Evolutionary conservation across 1,284 basidiomycete species (phyloP).

Genomic region (Leccinum pachyderme): DNA sequence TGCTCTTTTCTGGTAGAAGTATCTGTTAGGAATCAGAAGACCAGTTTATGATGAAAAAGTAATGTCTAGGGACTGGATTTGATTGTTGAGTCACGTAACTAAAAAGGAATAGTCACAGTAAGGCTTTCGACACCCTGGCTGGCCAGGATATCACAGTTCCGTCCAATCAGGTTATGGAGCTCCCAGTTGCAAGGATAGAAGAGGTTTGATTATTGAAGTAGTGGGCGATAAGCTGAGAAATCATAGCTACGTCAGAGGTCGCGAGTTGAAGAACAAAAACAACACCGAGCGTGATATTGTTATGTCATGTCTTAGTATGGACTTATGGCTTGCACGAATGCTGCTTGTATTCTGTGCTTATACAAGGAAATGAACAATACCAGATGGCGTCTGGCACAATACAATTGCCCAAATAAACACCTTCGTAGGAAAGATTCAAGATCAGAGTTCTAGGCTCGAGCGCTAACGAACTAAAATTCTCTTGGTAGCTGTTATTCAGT

Average conservation of each 20-base stretch:
- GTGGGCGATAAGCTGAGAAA: constrained; percentile 69
- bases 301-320: constrained; percentile 47
- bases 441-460: constrained; percentile 68
- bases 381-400: constrained; percentile 49
- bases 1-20: constrained; percentile 50
- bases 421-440: constrained; percentile 62
- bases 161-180: constrained; percentile 54
- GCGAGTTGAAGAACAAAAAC: constrained; percentile 57
- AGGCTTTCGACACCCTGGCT: constrained; percentile 60
- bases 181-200: constrained; percentile 58
- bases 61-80: constrained; percentile 69
- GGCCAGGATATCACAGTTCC: constrained; percentile 62
- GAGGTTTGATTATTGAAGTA: constrained; percentile 69
- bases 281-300: constrained; percentile 63
- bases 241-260: constrained; percentile 45
- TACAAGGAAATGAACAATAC: constrained; percentile 32
- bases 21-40: constrained; percentile 48
- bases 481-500: background rate
- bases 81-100: constrained; percentile 54
- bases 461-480: constrained; percentile 55
- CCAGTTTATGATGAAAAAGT: constrained; percentile 51
- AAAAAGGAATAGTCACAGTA: constrained; percentile 60
- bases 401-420: constrained; percentile 62
- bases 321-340: constrained; percentile 31
- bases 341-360: background rate